Base-by-base conservation (phyloP, 2,329 filamentous ascomycete genomes). In the Sclerotinia borealis region DNA sequence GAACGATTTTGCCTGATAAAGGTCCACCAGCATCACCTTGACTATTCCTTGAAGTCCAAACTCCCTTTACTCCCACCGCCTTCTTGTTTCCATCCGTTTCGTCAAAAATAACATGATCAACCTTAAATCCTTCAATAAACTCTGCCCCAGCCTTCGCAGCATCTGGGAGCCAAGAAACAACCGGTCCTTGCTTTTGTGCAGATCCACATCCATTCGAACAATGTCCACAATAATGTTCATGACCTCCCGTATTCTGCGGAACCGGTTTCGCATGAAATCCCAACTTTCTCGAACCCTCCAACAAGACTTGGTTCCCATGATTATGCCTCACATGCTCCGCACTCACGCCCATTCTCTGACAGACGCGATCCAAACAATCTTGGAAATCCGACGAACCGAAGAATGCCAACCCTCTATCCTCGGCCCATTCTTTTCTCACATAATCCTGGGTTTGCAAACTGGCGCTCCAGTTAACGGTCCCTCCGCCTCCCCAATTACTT, bases 401-500 rank as follows among this genome's bases (percentile, higher is more conserved):
- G 70, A 96, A 88, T 0, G 83, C 81, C 29, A 97, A 78, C 0
- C 87, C 86, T 19, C 77, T 71, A 54, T 79, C 76, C 58, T 83
- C 79, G 0, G 90, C 87, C 93, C 93, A 97, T 76, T 96, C 91
- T 68, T 85, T 80, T 4, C 92, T 85, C 1, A 96, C 90, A 67
- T 82, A 90, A 31, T 84, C 85, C 72, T 93, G 91, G 0, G 91
- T 89, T 71, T 82, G 79, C 54, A 87, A 77, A 58, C 78, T 79
- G 10, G 84, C 84, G 71, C 82, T 89, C 92, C 92, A 97, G 76
- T 97, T 97, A 70, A 96, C 77, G 0, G 91, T 92, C 7, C 92
- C 92, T 62, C 93, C 93, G 48, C 93, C 93, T 36, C 93, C 93
- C 85, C 89, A 96, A 37, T 84, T 84, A 63, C 85, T 83, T 1